phyloP scores from a whole-genome alignment of 2,329 filamentous ascomycete genomes.

The Leptodontidium sp. region DNA sequence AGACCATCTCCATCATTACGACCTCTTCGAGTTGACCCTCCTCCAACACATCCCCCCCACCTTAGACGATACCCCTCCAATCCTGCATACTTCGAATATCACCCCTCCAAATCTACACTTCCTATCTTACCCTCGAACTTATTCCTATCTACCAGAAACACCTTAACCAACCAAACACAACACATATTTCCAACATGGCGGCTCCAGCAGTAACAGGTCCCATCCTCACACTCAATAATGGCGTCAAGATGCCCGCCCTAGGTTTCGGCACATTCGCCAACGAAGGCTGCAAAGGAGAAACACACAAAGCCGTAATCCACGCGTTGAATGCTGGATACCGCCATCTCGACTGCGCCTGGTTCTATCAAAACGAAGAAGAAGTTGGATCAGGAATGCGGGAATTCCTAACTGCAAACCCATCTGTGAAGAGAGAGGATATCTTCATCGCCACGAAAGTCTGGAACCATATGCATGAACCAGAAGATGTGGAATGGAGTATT shows the following conservation, averaged over 20 bases:
- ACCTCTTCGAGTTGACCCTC: conserved; percentile 10
- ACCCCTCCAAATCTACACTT: no score
- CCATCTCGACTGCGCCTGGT: conserved; percentile 77
- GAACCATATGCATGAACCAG: conserved; percentile 74
- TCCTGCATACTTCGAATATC: not conserved
- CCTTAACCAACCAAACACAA: conserved; percentile 6
- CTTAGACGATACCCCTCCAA: conserved; percentile 12
- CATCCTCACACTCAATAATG: conserved; percentile 49
- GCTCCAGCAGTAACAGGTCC: conserved; percentile 43
- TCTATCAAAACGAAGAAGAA: conserved; percentile 83
- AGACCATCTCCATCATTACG: conserved; percentile 15
- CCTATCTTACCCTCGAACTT: conserved; percentile 2
- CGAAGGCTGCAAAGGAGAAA: conserved; percentile 51
- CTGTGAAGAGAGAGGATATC: conserved; percentile 77
- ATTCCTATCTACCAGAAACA: conserved; percentile 1
- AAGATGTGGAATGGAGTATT: conserved; percentile 72
- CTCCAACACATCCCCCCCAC: conserved; percentile 16
- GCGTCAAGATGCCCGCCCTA: conserved; percentile 51
- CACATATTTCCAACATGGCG: conserved; percentile 34
- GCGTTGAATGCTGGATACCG: conserved; percentile 73
- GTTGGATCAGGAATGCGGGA: conserved; percentile 81
- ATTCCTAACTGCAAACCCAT: conserved; percentile 66
- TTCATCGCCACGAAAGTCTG: conserved; percentile 89
- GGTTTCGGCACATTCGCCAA: conserved; percentile 53
- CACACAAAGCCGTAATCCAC: conserved; percentile 58